phyloP scores from a whole-genome alignment of 2,329 filamentous ascomycete genomes.

The Emmonsia crescens region DNA sequence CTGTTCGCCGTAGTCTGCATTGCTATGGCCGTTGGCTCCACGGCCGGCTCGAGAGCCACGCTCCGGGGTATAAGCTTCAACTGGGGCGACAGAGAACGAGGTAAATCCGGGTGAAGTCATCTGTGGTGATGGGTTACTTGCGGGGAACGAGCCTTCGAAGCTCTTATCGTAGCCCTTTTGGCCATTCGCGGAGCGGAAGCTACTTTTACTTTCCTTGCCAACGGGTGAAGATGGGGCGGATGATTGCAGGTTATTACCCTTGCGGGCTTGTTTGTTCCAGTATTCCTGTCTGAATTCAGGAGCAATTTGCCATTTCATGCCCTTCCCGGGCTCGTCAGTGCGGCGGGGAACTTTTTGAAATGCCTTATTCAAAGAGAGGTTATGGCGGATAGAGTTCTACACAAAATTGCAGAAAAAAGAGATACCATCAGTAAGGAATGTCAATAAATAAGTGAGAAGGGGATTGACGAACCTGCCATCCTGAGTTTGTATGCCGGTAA shows the following conservation, averaged over 20 bases:
- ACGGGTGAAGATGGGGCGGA: constrained; percentile 38
- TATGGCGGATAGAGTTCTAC: constrained; percentile 92
- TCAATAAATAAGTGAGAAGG: not conserved
- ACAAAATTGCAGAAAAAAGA: constrained; percentile 2
- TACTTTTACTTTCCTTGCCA: constrained; percentile 30
- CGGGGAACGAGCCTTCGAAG: constrained; percentile 30
- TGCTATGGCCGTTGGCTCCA: constrained; percentile 14
- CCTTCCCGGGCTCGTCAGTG: constrained; percentile 92
- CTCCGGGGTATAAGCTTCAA: constrained; percentile 39
- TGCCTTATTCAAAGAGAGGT: constrained; percentile 84
- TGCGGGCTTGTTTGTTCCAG: constrained; percentile 52
- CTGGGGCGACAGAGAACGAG: constrained; percentile 31
- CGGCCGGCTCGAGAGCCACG: constrained; percentile 30
- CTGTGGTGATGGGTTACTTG: constrained; percentile 28
- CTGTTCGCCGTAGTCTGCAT: constrained; percentile 31
- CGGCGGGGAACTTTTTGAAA: constrained; percentile 89
- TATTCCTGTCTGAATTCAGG: constrained; percentile 79
- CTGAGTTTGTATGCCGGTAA: constrained; percentile 67
- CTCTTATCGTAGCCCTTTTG: constrained; percentile 12
- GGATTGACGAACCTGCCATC: constrained; percentile 67
- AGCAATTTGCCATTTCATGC: constrained; percentile 97
- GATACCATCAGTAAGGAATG: not conserved
- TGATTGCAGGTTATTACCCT: constrained; percentile 31
- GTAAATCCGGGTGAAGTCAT: constrained; percentile 32
- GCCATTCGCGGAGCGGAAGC: constrained; percentile 26